phyloP scores from a whole-genome alignment of 1,284 basidiomycete species.

The Microstroma glucosiphilum region DNA sequence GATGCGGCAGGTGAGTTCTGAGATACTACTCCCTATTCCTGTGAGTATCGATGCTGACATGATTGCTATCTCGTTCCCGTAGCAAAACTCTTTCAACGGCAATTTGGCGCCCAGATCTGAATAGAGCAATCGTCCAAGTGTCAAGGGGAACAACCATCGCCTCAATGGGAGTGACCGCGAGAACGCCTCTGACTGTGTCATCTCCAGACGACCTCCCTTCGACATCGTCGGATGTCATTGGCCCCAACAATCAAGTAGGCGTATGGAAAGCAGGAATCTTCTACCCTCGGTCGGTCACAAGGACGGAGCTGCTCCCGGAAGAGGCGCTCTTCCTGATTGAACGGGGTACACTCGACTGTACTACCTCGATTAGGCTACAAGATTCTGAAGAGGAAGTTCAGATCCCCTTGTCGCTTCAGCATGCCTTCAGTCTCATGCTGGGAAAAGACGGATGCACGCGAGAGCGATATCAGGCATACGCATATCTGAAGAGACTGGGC shows the following conservation, averaged over 20 bases:
- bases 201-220: neutral
- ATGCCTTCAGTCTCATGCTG: conserved; percentile 77
- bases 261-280: conserved; percentile 14
- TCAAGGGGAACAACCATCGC: conserved; percentile 39
- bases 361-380: conserved; percentile 60
- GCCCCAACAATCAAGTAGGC: conserved; percentile 6
- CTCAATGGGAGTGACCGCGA: conserved; percentile 30
- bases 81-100: conserved; percentile 34
- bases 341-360: conserved; percentile 59
- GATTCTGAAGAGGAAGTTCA: conserved; percentile 59
- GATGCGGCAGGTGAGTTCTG: conserved; percentile 63
- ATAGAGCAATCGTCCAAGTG: conserved; percentile 34
- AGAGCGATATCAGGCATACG: conserved; percentile 85
- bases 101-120: conserved; percentile 29
- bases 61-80: conserved; percentile 6
- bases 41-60: conserved; percentile 11
- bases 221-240: neutral
- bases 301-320: conserved; percentile 77
- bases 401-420: conserved; percentile 72
- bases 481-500: conserved; percentile 83
- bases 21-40: neutral
- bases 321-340: conserved; percentile 89
- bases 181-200: neutral
- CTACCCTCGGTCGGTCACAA: conserved; percentile 6
- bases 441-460: conserved; percentile 65